Evolutionary conservation across 1,139 yeast species (phyloP).

Genomic region (Geotrichum aggregatum): DNA sequence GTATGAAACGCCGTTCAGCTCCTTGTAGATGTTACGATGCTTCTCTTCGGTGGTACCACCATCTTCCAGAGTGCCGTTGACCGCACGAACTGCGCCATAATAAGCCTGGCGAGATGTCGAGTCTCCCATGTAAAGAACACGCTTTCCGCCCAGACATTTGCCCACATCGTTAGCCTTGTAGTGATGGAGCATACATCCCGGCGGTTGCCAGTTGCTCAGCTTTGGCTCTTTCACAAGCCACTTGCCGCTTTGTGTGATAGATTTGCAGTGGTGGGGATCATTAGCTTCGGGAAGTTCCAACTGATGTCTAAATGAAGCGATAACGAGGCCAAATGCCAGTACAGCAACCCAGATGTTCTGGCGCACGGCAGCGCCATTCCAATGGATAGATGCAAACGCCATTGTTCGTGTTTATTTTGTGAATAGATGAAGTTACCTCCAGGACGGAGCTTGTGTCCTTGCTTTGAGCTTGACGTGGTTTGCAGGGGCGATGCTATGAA

Average conservation of each 20-base stretch:
- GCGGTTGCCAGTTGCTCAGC: slow-evolving; percentile 28
- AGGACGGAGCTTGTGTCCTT: too few species aligned
- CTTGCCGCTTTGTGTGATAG: slow-evolving; percentile 16
- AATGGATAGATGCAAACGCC: slow-evolving; percentile 9
- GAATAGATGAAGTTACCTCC: too few species aligned
- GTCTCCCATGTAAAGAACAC: slow-evolving; percentile 28
- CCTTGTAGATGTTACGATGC: slow-evolving; percentile 19
- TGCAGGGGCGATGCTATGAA: too few species aligned
- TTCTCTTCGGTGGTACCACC: slow-evolving; percentile 20
- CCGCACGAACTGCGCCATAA: slow-evolving; percentile 24
- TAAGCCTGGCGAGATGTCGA: slow-evolving; percentile 28
- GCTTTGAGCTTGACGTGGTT: too few species aligned
- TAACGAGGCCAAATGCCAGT: slow-evolving; percentile 3
- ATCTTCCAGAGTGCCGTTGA: slow-evolving; percentile 24
- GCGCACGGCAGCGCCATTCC: slow-evolving; percentile 10
- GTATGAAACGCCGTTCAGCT: slow-evolving; percentile 21
- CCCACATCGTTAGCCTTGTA: slow-evolving; percentile 23
- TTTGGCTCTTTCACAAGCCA: slow-evolving; percentile 20
- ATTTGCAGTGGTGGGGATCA: slow-evolving; percentile 18
- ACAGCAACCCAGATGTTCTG: slow-evolving; percentile 12
- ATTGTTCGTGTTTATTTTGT: not conserved
- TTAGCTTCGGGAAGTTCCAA: not conserved
- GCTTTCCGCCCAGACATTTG: slow-evolving; percentile 23
- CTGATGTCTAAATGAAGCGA: slow-evolving; percentile 9
- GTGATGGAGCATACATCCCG: slow-evolving; percentile 27